phyloP scores from a whole-genome alignment of 2,329 filamentous ascomycete species.

The Colletotrichum tabaci region DNA sequence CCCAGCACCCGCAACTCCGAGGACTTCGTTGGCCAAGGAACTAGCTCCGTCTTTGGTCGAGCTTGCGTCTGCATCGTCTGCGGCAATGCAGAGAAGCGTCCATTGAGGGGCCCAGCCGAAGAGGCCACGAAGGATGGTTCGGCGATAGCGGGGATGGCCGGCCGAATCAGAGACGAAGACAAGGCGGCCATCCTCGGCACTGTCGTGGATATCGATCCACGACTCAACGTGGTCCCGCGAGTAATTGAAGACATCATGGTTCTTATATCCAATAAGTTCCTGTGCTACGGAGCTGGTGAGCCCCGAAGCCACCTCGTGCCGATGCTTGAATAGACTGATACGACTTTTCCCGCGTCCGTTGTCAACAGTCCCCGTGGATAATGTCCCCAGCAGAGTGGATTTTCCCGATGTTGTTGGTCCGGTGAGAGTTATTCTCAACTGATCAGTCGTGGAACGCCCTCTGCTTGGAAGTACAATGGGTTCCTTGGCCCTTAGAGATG shows the following conservation, averaged over 20 bases:
- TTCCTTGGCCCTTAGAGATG: conserved; percentile 15
- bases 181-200: conserved; percentile 79
- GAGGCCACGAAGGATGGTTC: conserved; percentile 90
- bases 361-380: conserved; percentile 90
- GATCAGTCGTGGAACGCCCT: conserved; percentile 73
- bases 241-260: conserved; percentile 80
- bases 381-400: conserved; percentile 88
- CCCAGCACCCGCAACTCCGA: conserved; percentile 67
- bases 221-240: conserved; percentile 88
- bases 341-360: conserved; percentile 94
- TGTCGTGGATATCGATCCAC: conserved; percentile 94
- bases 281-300: conserved; percentile 96
- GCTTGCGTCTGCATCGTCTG: conserved; percentile 74
- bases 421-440: conserved; percentile 88
- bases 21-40: conserved; percentile 64
- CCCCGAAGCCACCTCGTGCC: conserved; percentile 92
- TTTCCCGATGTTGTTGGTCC: conserved; percentile 94
- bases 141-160: conserved; percentile 88
- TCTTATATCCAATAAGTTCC: conserved; percentile 88
- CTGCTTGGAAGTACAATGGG: conserved; percentile 52
- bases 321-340: conserved; percentile 89
- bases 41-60: conserved; percentile 56
- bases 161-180: conserved; percentile 94
- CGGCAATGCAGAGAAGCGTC: conserved; percentile 89
- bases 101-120: conserved; percentile 97